A percentile compares a stretch with the other conserved stretches of the same genome.
Conservation (phyloP, 2,329 filamentous ascomycete species). For the Phialophora expanda region DNA sequence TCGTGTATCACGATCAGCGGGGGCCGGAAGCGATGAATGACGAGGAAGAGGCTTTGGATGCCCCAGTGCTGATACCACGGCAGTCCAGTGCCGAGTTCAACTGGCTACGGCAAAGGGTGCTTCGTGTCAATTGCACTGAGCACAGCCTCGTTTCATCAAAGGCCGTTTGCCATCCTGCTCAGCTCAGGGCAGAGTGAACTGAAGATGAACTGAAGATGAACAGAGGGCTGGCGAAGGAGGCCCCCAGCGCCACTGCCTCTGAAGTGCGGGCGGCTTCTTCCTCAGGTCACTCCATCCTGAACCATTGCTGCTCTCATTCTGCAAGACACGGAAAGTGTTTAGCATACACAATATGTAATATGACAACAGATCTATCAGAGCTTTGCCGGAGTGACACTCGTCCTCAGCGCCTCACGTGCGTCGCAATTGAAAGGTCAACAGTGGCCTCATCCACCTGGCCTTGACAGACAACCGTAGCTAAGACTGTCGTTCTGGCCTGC, state of each 20-base stretch:
- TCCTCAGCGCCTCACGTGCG: not conserved
- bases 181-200: not conserved
- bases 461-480: not conserved
- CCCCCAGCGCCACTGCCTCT: not conserved
- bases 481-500: not conserved
- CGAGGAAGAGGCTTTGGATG: not conserved
- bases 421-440: not conserved
- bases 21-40: slow-evolving; percentile 10
- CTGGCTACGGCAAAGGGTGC: not conserved
- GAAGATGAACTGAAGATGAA: not conserved
- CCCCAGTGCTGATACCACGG: not conserved
- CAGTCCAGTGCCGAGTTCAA: not conserved
- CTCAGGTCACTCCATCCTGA: not conserved
- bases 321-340: not conserved
- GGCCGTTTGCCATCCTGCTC: not conserved
- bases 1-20: not conserved
- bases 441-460: not conserved
- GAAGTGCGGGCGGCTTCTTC: not conserved
- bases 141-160: not conserved
- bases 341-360: not conserved
- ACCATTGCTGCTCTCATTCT: not conserved
- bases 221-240: not conserved
- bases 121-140: not conserved
- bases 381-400: not conserved
- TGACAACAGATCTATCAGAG: not conserved